A percentile compares a stretch with the other conserved stretches of the same genome.
Evolutionary conservation across 148 eudicot species (phyloP).

Genomic region (Agrostemma githago): DNA sequence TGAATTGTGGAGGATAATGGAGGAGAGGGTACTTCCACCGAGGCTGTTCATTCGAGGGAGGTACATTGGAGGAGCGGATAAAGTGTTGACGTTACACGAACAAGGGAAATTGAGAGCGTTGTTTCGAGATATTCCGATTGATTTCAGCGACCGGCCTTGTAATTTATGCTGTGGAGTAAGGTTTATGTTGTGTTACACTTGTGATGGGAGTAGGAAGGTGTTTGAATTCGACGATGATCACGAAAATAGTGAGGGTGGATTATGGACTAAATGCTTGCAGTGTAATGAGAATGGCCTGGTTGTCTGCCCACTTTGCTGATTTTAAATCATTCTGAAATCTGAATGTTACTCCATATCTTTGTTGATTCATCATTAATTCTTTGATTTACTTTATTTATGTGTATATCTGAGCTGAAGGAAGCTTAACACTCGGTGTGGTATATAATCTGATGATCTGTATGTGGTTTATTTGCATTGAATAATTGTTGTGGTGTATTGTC

Average conservation of each 20-base stretch:
- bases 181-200: conserved; percentile 58
- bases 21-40: conserved; percentile 55
- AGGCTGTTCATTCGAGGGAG: conserved; percentile 67
- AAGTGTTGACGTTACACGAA: conserved; percentile 59
- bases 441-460: not conserved
- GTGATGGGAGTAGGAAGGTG: conserved; percentile 69
- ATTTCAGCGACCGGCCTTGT: conserved; percentile 45
- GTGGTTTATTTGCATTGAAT: not conserved
- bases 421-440: not conserved
- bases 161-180: conserved; percentile 61
- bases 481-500: not conserved
- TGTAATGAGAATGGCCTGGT: conserved; percentile 94
- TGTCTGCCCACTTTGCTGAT: conserved; percentile 66
- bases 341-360: not conserved
- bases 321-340: not conserved
- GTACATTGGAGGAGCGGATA: conserved; percentile 81
- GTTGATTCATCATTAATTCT: conserved; percentile 1
- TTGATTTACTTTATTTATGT: not conserved
- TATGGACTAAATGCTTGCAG: conserved; percentile 43
- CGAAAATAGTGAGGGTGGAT: not conserved
- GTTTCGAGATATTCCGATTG: conserved; percentile 50
- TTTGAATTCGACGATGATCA: conserved; percentile 7
- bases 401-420: not conserved
- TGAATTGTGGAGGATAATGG: conserved; percentile 67
- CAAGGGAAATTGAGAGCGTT: conserved; percentile 52